These are phyloP conservation scores for Botrytis tulipae DNA, from an alignment of 2,329 filamentous ascomycete species.

Conservation along the genomic window DNA sequence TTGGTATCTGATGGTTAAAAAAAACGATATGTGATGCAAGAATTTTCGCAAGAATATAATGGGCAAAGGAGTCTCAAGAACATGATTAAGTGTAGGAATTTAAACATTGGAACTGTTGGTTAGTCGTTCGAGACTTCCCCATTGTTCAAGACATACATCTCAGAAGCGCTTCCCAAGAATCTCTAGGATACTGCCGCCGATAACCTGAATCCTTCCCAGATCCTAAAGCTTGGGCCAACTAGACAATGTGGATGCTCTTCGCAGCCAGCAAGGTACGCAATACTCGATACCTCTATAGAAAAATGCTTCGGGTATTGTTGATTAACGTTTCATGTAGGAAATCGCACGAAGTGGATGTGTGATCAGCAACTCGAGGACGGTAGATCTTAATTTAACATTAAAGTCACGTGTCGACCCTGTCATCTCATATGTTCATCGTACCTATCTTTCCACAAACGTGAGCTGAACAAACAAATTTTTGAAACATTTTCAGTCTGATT, in stretches of 20 bases:
- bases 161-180: neutral
- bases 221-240: neutral
- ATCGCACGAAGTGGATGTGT: neutral
- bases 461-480: neutral
- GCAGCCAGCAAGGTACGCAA: neutral
- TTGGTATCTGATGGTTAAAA: neutral
- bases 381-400: neutral
- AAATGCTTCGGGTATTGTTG: neutral
- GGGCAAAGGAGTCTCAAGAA: neutral
- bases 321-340: neutral
- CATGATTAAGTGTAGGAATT: neutral
- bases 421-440: neutral
- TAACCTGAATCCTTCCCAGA: neutral
- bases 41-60: neutral
- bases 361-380: neutral
- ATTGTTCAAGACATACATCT: neutral
- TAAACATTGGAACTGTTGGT: neutral
- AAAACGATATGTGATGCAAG: neutral
- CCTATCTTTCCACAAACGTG: neutral
- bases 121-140: neutral
- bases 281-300: neutral
- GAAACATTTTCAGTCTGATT: neutral
- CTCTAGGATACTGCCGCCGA: neutral
- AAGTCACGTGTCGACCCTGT: neutral
- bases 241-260: neutral